phyloP scores from a whole-genome alignment of 2,329 filamentous ascomycete genomes.

The Microdochium paspali region DNA sequence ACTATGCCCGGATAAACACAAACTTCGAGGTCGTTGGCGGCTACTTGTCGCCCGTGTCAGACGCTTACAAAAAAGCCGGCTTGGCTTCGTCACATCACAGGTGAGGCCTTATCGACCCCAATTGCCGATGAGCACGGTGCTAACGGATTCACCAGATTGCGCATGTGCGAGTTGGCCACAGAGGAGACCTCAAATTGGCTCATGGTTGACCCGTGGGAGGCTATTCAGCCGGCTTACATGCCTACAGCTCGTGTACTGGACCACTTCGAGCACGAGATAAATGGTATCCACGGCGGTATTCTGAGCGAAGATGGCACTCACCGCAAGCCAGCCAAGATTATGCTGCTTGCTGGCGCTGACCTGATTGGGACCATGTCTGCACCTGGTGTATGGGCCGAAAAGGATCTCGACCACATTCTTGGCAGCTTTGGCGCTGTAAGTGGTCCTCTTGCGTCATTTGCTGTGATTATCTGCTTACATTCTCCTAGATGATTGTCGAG shows the following conservation, averaged over 20 bases:
- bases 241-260: slow-evolving; percentile 85
- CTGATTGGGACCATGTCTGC: slow-evolving; percentile 66
- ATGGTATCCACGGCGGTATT: slow-evolving; percentile 66
- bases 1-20: slow-evolving; percentile 66
- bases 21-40: slow-evolving; percentile 81
- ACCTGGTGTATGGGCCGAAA: slow-evolving; percentile 70
- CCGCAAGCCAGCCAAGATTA: slow-evolving; percentile 59
- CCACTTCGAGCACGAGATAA: slow-evolving; percentile 87
- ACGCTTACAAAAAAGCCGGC: slow-evolving; percentile 68
- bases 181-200: slow-evolving; percentile 68
- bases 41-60: slow-evolving; percentile 66
- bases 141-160: slow-evolving; percentile 37
- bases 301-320: slow-evolving; percentile 56
- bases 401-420: slow-evolving; percentile 82
- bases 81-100: slow-evolving; percentile 64
- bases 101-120: slow-evolving; percentile 19
- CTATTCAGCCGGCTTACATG: slow-evolving; percentile 73
- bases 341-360: slow-evolving; percentile 72
- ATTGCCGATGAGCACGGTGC: neutral
- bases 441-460: neutral
- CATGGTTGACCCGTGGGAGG: slow-evolving; percentile 85
- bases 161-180: slow-evolving; percentile 81
- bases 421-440: slow-evolving; percentile 65
- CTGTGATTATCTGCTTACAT: neutral
- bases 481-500: slow-evolving; percentile 58